phyloP scores from a whole-genome alignment of 257 asterid species.

The Scutellaria barbata region DNA sequence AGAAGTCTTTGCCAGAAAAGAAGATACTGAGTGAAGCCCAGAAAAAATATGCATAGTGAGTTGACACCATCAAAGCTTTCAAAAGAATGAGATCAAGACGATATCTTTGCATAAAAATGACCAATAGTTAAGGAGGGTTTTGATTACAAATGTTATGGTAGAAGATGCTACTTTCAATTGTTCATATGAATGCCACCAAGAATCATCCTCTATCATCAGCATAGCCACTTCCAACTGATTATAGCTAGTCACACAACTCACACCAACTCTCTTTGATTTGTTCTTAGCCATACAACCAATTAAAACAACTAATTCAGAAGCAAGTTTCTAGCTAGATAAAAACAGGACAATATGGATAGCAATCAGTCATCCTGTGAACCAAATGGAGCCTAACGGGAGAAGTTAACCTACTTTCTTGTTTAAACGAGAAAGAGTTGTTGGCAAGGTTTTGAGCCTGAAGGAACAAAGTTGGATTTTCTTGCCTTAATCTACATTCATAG shows the following conservation, averaged over 20 bases:
- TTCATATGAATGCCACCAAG: background rate
- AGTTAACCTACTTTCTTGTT: background rate
- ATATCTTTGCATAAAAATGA: background rate
- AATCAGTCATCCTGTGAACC: background rate
- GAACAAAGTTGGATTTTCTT: background rate
- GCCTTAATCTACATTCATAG: background rate
- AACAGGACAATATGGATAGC: background rate
- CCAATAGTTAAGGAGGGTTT: background rate
- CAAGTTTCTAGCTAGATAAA: background rate
- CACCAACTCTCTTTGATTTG: background rate
- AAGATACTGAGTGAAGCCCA: too few relatives aligned
- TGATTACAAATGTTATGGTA: conserved; percentile 6
- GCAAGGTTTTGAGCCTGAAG: background rate
- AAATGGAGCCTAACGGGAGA: conserved; percentile 6
- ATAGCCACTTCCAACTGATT: background rate
- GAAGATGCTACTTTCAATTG: conserved; percentile 3
- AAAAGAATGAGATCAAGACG: background rate
- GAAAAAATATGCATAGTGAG: background rate
- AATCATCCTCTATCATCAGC: background rate
- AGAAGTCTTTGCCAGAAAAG: background rate
- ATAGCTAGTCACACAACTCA: background rate
- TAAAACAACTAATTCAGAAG: background rate
- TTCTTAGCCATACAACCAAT: background rate
- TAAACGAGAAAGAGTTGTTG: background rate
- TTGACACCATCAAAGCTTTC: background rate